These are phyloP conservation scores for Physcomitrellopsis africana DNA, from an alignment of 225 moss, liverwort and hornwort species.

Conservation along the genomic window DNA sequence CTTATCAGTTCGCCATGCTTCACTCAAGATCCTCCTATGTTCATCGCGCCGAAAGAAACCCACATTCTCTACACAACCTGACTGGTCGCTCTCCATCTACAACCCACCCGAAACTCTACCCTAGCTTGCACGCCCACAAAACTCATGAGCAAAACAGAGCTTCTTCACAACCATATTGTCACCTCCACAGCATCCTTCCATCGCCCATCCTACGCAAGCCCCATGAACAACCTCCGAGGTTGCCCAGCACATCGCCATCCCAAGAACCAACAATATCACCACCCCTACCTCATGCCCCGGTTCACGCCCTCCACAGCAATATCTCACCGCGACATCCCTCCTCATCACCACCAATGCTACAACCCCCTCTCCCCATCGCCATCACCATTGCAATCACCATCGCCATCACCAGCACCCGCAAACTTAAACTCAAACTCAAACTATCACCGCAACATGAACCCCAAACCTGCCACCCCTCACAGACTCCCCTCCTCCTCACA, in stretches of 20 bases:
- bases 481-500: not conserved
- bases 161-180: not conserved
- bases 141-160: not conserved
- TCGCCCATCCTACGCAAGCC: not conserved
- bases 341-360: conserved; percentile 21
- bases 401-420: too few species aligned
- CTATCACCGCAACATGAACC: not conserved
- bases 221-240: conserved; percentile 4
- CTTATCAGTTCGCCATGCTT: conserved; percentile 27
- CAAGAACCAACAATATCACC: conserved; percentile 1
- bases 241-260: not conserved
- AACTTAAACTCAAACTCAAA: not conserved
- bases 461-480: not conserved
- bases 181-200: not conserved
- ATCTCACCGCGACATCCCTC: not conserved
- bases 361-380: not conserved
- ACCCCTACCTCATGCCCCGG: not conserved
- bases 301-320: conserved; percentile 1
- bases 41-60: conserved; percentile 16
- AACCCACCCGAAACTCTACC: not conserved
- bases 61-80: conserved; percentile 29
- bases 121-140: conserved; percentile 18
- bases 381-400: conserved; percentile 12
- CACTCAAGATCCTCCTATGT: conserved; percentile 19
- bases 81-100: conserved; percentile 37